These are phyloP conservation scores for Diplodia scrobiculata DNA, from an alignment of 2,329 filamentous ascomycete genomes.

Conservation along the genomic window DNA sequence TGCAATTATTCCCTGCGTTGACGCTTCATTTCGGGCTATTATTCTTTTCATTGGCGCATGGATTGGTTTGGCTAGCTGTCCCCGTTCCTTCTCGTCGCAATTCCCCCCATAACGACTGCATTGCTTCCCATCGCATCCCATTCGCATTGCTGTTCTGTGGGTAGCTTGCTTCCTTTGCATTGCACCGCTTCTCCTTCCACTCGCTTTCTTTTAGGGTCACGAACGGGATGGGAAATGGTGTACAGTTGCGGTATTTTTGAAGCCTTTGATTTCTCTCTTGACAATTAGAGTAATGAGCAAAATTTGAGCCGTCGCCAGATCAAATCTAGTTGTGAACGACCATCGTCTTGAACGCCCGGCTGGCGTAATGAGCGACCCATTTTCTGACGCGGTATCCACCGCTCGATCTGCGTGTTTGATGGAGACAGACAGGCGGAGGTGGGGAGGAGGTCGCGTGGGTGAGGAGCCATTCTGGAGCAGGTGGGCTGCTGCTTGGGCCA, in stretches of 20 bases:
- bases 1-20: neutral
- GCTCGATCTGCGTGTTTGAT: slow-evolving; percentile 1
- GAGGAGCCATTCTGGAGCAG: neutral
- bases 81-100: neutral
- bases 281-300: neutral
- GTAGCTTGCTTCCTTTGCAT: neutral
- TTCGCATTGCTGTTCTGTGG: neutral
- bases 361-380: no score
- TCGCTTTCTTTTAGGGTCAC: neutral
- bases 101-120: slow-evolving; percentile 12
- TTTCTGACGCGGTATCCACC: neutral
- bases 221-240: neutral
- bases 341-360: no score
- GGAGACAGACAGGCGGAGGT: slow-evolving; percentile 12
- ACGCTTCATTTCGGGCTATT: slow-evolving; percentile 10
- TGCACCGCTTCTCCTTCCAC: neutral
- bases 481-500: slow-evolving; percentile 1
- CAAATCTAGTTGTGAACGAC: neutral
- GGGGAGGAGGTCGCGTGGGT: slow-evolving; percentile 9
- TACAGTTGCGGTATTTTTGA: neutral
- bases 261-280: neutral
- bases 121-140: neutral
- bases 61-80: slow-evolving; percentile 17
- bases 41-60: slow-evolving; percentile 11
- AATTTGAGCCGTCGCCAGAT: neutral